Conservation (phyloP, 2,329 filamentous ascomycete species). For the Fusarium sp. region DNA sequence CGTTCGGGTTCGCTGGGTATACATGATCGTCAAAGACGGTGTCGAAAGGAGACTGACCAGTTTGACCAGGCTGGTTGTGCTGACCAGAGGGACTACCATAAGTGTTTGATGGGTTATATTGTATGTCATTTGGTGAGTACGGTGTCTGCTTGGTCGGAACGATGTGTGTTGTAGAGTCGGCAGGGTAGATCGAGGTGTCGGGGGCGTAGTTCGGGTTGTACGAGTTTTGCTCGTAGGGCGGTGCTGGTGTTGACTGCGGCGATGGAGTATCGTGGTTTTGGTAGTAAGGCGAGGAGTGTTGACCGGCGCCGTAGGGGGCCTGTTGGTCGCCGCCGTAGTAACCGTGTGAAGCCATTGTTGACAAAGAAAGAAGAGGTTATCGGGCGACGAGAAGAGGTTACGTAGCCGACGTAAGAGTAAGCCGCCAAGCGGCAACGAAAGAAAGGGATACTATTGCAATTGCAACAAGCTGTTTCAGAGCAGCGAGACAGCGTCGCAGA, state of each 20-base stretch:
- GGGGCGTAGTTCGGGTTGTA: conserved; percentile 48
- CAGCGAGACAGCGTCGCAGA: conserved; percentile 14
- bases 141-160: conserved; percentile 36
- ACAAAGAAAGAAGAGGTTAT: conserved; percentile 12
- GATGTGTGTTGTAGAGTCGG: conserved; percentile 32
- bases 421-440: conserved; percentile 41
- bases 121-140: conserved; percentile 39
- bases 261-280: conserved; percentile 57
- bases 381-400: conserved; percentile 20
- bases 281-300: conserved; percentile 57
- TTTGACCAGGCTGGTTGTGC: conserved; percentile 50
- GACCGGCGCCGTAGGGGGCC: conserved; percentile 51
- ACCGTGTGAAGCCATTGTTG: conserved; percentile 71
- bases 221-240: conserved; percentile 51
- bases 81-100: conserved; percentile 45
- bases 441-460: conserved; percentile 24
- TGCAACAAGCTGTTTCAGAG: conserved; percentile 28
- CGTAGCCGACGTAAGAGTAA: conserved; percentile 17
- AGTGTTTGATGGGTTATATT: conserved; percentile 39
- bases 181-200: conserved; percentile 37
- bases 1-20: conserved; percentile 66
- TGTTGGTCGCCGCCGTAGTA: conserved; percentile 63
- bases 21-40: conserved; percentile 75
- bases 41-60: conserved; percentile 68
- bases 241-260: conserved; percentile 52